These are phyloP conservation scores for Spathaspora arborariae DNA, from an alignment of 805 yeast species.

Conservation along the genomic window DNA sequence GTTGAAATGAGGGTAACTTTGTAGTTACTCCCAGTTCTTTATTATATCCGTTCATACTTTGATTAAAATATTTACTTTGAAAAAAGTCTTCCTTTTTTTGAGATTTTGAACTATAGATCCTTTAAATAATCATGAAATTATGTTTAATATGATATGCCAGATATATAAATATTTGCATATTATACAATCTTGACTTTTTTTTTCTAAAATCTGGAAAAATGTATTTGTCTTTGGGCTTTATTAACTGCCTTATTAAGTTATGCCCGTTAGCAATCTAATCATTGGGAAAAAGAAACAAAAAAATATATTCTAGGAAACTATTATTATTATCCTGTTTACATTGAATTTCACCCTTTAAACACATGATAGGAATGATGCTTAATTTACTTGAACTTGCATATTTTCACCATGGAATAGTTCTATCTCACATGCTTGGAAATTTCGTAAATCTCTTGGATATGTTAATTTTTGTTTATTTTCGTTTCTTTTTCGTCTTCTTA, in stretches of 20 bases:
- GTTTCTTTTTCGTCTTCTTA: slow-evolving; percentile 14
- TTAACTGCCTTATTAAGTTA: background rate
- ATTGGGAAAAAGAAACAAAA: background rate
- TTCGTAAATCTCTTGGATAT: no score
- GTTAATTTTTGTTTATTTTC: slow-evolving; percentile 12
- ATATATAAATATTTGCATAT: no score
- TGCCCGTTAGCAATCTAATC: background rate
- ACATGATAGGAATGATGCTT: no score
- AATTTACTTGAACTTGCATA: background rate
- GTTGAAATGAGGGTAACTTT: slow-evolving; percentile 10
- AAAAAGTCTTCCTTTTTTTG: no score
- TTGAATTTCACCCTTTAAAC: no score
- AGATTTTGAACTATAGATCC: background rate
- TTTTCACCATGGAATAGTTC: background rate
- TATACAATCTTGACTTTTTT: background rate
- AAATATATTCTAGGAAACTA: background rate
- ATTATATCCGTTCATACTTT: background rate
- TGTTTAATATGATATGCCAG: background rate
- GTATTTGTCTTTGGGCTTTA: background rate
- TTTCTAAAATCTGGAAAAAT: background rate
- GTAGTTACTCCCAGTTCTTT: slow-evolving; percentile 1
- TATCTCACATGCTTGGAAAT: background rate
- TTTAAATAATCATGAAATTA: background rate
- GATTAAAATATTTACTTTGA: background rate
- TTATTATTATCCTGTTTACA: background rate